Evolutionary conservation across 441 rosid genomes (phyloP).

Genomic region (Erodium trifolium): DNA sequence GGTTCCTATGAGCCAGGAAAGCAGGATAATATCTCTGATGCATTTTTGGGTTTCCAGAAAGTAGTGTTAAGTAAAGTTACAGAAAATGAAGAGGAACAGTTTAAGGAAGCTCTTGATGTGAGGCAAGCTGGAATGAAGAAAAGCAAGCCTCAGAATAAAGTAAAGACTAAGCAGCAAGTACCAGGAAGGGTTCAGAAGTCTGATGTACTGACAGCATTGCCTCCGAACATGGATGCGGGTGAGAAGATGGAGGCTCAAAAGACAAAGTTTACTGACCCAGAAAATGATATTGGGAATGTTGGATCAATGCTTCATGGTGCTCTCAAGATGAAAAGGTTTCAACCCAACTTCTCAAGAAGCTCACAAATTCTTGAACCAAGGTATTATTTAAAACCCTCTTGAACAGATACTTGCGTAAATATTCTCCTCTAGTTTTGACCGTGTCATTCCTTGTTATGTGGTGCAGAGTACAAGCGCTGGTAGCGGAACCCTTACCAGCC

Average conservation of each 20-base stretch:
- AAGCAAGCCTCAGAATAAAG: constrained; percentile 51
- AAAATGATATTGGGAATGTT: constrained; percentile 41
- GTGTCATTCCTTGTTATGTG: constrained; percentile 5
- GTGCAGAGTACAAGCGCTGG: constrained; percentile 42
- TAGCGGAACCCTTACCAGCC: constrained; percentile 29
- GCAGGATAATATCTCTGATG: constrained; percentile 38
- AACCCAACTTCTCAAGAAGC: constrained; percentile 41
- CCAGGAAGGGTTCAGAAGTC: constrained; percentile 47
- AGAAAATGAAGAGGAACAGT: constrained; percentile 69
- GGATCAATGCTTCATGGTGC: constrained; percentile 34
- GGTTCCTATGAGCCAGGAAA: constrained; percentile 24
- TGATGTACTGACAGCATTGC: constrained; percentile 38
- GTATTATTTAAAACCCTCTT: constrained; percentile 24
- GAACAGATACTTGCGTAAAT: constrained; percentile 1
- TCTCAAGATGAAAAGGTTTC: constrained; percentile 42
- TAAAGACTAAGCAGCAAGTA: constrained; percentile 50
- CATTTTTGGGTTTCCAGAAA: constrained; percentile 48
- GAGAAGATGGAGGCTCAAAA: constrained; percentile 40
- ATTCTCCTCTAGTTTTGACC: neutral
- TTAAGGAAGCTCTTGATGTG: constrained; percentile 62
- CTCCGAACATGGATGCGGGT: constrained; percentile 35
- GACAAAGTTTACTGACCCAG: constrained; percentile 67
- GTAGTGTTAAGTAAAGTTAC: constrained; percentile 42
- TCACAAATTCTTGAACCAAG: constrained; percentile 54
- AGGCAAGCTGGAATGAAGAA: constrained; percentile 76